phyloP scores from a whole-genome alignment of 2,329 filamentous ascomycete genomes.

The Botrytis fragariae region DNA sequence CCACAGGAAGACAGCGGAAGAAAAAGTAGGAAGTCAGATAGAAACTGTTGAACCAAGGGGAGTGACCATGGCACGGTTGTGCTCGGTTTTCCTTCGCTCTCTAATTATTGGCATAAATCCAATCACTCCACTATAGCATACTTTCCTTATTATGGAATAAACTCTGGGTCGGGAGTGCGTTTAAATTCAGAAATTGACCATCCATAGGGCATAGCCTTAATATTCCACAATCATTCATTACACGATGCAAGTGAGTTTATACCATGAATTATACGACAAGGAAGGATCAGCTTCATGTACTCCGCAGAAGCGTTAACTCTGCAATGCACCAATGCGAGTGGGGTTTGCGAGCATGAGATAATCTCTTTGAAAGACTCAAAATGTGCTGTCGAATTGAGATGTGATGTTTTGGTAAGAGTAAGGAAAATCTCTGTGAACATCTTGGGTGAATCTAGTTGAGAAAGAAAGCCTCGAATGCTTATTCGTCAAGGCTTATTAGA shows the following conservation, averaged over 20 bases:
- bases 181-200: neutral
- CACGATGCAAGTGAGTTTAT: neutral
- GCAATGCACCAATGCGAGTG: neutral
- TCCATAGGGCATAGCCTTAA: neutral
- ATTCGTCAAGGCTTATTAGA: neutral
- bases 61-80: neutral
- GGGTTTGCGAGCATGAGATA: constrained; percentile 5
- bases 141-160: neutral
- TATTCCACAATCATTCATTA: neutral
- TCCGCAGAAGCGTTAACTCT: neutral
- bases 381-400: neutral
- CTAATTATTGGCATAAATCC: neutral
- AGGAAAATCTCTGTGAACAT: neutral
- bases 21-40: neutral
- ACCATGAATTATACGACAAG: neutral
- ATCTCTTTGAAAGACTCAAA: constrained; percentile 10
- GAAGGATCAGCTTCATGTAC: neutral
- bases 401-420: neutral
- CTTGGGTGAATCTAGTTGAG: neutral
- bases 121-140: neutral
- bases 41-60: neutral
- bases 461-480: neutral
- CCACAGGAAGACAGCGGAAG: neutral
- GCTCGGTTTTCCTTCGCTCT: neutral
- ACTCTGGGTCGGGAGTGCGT: neutral